These are phyloP conservation scores for Ceratocystis eucalypticola DNA, from an alignment of 2,329 filamentous ascomycete species.

Conservation along the genomic window DNA sequence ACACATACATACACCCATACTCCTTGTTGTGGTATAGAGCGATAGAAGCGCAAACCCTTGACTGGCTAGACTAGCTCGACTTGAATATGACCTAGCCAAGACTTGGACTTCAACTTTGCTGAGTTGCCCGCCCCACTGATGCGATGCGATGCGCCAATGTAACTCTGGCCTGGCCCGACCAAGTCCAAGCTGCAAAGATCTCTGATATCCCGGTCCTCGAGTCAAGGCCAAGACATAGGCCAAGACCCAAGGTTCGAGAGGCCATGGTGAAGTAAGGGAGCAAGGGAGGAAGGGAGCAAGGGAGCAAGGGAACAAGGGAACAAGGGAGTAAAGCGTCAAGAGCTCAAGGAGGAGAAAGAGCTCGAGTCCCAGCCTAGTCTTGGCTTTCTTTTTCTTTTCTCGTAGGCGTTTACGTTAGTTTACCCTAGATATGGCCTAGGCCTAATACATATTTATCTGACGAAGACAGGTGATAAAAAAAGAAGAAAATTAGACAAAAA, in stretches of 20 bases:
- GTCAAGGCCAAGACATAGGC: not conserved
- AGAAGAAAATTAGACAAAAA: not conserved
- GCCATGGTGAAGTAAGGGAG: too few species aligned
- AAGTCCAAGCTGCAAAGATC: slow-evolving; percentile 4
- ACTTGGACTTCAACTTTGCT: not conserved
- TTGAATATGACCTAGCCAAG: too few species aligned
- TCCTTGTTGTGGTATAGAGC: not conserved
- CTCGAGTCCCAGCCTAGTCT: not conserved
- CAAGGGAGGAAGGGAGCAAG: too few species aligned
- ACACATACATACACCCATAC: not conserved
- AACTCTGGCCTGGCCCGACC: not conserved
- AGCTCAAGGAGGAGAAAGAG: not conserved
- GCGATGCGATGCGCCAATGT: slow-evolving; percentile 7
- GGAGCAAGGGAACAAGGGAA: not conserved
- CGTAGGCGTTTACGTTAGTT: not conserved
- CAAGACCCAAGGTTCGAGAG: not conserved
- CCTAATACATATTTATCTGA: not conserved
- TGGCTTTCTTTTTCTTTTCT: not conserved
- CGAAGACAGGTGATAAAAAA: too few species aligned
- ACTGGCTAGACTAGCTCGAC: not conserved
- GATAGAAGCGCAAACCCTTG: not conserved
- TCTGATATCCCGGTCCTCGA: slow-evolving; percentile 1
- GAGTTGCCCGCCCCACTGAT: not conserved
- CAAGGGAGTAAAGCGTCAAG: not conserved
- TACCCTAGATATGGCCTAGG: not conserved